Evolutionary conservation across 257 asterid genomes (phyloP), one percentile per base, ranked within the genome.

Genomic region (Nicotiana attenuata): DNA sequence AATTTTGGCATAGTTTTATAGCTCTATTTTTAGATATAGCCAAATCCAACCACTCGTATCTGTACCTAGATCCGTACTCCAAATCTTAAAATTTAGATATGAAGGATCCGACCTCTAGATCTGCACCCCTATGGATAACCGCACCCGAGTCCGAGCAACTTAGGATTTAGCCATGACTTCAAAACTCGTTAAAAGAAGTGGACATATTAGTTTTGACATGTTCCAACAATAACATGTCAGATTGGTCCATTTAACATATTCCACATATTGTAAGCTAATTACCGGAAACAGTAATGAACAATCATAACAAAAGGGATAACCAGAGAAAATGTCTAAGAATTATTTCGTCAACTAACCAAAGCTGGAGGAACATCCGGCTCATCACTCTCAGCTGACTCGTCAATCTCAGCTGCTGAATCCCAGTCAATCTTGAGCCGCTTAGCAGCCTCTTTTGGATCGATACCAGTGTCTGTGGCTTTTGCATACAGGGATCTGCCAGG

Each of bases 351-450:
- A 77, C 94, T 56, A 87, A 93, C 99, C 93, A 93, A 83, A 73
- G 91, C 97, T 63, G 97, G 80, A 81, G 97, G 97, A 82, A 94
- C 95, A 16, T 96, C 97, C 41, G 81, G 59, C 10, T 94, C 95
- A 83, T 93, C 94, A 38, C 85, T 78, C 59, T 79, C 91, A 68
- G 81, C 91, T 59, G 65, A 84, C 20, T 90, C 97, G 68, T 89
- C 97, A 81, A 96, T 88, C 87, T 96, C 97, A 45, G 98, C 97
- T 76, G 97, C 98, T 66, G 93, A 86, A 89, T 96, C 98, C 98
- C 99, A 96, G 82, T 94, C 99, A 64, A 96, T 75, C 65, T 91
- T 96, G 68, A 94, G 93, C 89, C 97, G 88, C 88, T 89, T 92
- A 78, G 97, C 97, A 78, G 98, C 99, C 88, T 87, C 97, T 84